A percentile compares a stretch with the other conserved stretches of the same genome.
phyloP scores from a whole-genome alignment of 176 grass and related monocot genomes.

The Avena atlantica region DNA sequence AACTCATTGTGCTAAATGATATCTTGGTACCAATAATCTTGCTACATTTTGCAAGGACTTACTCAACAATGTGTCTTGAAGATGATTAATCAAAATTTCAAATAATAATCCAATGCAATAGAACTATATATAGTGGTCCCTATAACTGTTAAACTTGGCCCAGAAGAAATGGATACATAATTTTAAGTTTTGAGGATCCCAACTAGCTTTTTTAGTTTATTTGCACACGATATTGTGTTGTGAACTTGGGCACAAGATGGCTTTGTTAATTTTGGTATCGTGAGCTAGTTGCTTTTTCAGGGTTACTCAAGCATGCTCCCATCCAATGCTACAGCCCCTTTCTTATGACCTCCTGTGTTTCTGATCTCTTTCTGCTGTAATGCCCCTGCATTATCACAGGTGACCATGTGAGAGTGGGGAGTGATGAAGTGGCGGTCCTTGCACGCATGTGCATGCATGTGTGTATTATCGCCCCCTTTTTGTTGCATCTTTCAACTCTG shows the following conservation, averaged over 20 bases:
- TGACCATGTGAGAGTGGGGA: slow-evolving; percentile 48
- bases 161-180: not conserved
- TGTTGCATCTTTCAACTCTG: slow-evolving; percentile 35
- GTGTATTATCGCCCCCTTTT: slow-evolving; percentile 28
- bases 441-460: slow-evolving; percentile 62
- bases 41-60: slow-evolving; percentile 9
- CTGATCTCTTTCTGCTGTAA: slow-evolving; percentile 32
- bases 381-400: slow-evolving; percentile 50
- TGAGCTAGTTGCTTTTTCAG: slow-evolving; percentile 30
- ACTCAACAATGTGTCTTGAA: not conserved
- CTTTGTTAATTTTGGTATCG: slow-evolving; percentile 38
- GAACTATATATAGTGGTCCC: not conserved
- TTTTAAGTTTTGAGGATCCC: not conserved
- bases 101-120: not conserved
- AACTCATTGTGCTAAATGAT: not conserved
- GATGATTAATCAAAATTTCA: not conserved
- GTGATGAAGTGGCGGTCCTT: slow-evolving; percentile 51
- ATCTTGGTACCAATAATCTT: slow-evolving; percentile 1
- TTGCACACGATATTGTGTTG: not conserved
- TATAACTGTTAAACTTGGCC: not conserved
- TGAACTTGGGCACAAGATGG: slow-evolving; percentile 26
- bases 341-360: slow-evolving; percentile 42
- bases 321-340: slow-evolving; percentile 35
- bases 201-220: not conserved
- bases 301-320: slow-evolving; percentile 31